These are phyloP conservation scores for Candida suzukii DNA, from an alignment of 805 yeast species.

Conservation along the genomic window DNA sequence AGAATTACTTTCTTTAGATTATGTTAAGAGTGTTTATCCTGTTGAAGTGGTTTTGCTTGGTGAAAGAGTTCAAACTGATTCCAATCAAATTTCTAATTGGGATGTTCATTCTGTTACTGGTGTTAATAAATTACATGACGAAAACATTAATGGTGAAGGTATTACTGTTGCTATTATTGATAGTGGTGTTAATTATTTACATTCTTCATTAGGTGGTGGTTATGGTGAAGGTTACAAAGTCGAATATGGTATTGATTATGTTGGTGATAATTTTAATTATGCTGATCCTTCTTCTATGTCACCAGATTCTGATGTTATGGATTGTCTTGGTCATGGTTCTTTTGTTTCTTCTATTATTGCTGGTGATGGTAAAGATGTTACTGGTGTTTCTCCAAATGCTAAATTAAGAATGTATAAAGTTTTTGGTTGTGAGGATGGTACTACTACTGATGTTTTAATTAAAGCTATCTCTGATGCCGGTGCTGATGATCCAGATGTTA, in stretches of 20 bases:
- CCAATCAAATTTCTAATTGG: constrained; percentile 5
- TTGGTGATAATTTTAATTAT: constrained; percentile 4
- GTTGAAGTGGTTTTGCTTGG: constrained; percentile 2
- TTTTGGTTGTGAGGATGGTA: constrained; percentile 12
- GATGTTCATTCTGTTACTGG: constrained; percentile 14
- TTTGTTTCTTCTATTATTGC: constrained; percentile 16
- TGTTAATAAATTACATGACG: constrained; percentile 10
- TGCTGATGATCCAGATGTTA: constrained; percentile 7
- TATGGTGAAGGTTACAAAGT: constrained; percentile 10
- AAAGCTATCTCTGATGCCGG: constrained; percentile 6
- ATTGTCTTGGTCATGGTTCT: constrained; percentile 19
- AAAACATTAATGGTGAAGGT: constrained; percentile 10
- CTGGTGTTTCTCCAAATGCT: constrained; percentile 15
- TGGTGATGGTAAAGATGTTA: constrained; percentile 7
- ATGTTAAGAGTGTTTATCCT: constrained; percentile 6
- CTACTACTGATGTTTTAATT: constrained; percentile 11
- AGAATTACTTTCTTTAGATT: constrained; percentile 1
- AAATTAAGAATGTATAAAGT: constrained; percentile 11
- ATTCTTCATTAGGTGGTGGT: constrained; percentile 17
- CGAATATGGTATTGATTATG: constrained; percentile 10
- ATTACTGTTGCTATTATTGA: constrained; percentile 11
- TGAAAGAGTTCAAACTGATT: background rate
- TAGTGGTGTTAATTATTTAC: constrained; percentile 9
- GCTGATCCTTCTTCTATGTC: constrained; percentile 1
- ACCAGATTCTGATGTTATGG: constrained; percentile 9